Evolutionary conservation across 192 early-diverging fungal species (phyloP).

Genomic region (Ambispora gerdemannii): DNA sequence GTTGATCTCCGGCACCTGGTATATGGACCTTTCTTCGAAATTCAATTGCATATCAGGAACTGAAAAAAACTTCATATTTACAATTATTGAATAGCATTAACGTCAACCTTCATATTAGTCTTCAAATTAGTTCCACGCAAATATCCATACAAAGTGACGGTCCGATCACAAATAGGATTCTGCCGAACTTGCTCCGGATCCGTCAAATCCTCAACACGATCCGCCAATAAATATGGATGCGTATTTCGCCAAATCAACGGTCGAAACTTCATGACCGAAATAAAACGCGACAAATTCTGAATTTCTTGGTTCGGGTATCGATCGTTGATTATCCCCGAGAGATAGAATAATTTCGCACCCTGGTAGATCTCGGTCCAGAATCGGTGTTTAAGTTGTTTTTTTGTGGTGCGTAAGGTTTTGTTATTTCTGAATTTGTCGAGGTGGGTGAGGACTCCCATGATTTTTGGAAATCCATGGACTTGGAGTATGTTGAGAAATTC

Average conservation of each 20-base stretch:
- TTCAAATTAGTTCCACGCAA: conserved; percentile 94
- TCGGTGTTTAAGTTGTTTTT: conserved; percentile 94
- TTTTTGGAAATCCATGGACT: conserved; percentile 93
- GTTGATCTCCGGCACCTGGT: conserved; percentile 90
- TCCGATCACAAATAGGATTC: conserved; percentile 86
- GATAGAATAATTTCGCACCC: conserved; percentile 97
- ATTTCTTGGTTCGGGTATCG: conserved; percentile 92
- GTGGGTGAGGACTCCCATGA: conserved; percentile 98
- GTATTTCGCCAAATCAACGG: conserved; percentile 95
- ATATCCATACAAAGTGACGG: conserved; percentile 93
- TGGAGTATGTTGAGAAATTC: conserved; percentile 98
- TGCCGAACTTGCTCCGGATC: conserved; percentile 79
- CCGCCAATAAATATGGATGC: conserved; percentile 96
- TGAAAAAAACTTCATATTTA: no score
- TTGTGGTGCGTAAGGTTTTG: conserved; percentile 82
- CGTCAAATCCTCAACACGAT: conserved; percentile 95
- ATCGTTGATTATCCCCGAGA: conserved; percentile 94
- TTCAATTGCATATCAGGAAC: not conserved
- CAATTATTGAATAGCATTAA: no score
- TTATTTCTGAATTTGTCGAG: conserved; percentile 94
- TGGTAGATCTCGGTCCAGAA: conserved; percentile 99
- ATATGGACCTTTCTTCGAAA: conserved; percentile 68
- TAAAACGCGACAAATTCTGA: conserved; percentile 91
- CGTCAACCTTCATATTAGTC: conserved; percentile 61
- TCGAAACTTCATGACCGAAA: conserved; percentile 98